These are phyloP conservation scores for Vitis hybrid DNA, from an alignment of 177 flowering plant genomes.

Conservation along the genomic window DNA sequence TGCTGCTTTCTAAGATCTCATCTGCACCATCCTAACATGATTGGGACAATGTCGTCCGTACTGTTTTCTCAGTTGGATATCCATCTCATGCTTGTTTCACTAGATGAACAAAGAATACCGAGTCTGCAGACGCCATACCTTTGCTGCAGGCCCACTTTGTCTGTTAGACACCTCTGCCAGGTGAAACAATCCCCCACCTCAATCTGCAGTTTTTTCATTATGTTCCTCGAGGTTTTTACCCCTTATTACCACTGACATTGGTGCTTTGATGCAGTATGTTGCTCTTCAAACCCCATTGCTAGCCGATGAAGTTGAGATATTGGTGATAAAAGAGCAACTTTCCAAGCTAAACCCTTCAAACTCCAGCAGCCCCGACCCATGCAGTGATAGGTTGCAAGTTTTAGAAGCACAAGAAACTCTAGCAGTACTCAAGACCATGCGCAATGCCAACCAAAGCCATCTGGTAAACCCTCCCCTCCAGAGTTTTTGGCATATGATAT, in stretches of 20 bases:
- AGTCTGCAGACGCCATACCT: constrained; percentile 59
- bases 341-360: constrained; percentile 14
- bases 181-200: constrained; percentile 26
- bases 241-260: not conserved
- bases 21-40: not conserved
- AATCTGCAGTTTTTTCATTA: not conserved
- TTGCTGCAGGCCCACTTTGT: constrained; percentile 60
- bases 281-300: constrained; percentile 48
- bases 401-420: constrained; percentile 49
- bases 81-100: constrained; percentile 54
- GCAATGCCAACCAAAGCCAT: constrained; percentile 28
- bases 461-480: constrained; percentile 35
- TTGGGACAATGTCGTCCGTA: not conserved
- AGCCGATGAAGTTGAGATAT: constrained; percentile 56
- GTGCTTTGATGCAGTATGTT: constrained; percentile 39
- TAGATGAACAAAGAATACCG: constrained; percentile 51
- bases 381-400: constrained; percentile 34
- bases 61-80: constrained; percentile 37
- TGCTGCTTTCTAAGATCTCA: too few species aligned
- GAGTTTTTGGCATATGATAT: not conserved
- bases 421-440: constrained; percentile 32
- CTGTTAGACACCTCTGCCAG: constrained; percentile 54
- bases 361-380: constrained; percentile 12
- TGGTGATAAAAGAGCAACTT: constrained; percentile 32
- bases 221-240: not conserved